Conservation (phyloP, 2,329 filamentous ascomycete genomes). For the Curvularia eragrostidis region DNA sequence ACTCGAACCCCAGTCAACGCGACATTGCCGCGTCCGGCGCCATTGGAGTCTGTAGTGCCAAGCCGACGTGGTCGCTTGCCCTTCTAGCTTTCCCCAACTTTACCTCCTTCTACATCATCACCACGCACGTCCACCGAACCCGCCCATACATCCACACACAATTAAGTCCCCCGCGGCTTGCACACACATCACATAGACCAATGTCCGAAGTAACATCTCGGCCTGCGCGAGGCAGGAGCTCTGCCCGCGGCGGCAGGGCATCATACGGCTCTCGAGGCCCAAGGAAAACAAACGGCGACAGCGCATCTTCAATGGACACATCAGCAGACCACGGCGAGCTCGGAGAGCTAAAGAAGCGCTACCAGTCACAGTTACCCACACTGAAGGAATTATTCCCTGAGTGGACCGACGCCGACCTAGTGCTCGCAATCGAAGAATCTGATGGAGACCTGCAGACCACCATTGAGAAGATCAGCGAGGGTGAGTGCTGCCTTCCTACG, state of each 20-base stretch:
- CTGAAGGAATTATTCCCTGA: constrained; percentile 93
- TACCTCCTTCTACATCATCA: constrained; percentile 45
- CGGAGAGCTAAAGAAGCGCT: constrained; percentile 89
- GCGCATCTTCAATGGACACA: constrained; percentile 65
- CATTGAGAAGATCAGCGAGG: constrained; percentile 80
- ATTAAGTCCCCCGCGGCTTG: constrained; percentile 31
- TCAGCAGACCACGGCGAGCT: constrained; percentile 87
- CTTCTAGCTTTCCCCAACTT: constrained; percentile 42
- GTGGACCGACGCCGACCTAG: constrained; percentile 94
- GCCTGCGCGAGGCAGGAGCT: constrained; percentile 88
- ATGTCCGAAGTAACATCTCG: constrained; percentile 97
- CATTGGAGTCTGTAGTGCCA: constrained; percentile 34
- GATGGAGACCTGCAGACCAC: constrained; percentile 75
- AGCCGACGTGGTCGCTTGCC: constrained; percentile 38
- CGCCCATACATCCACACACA: constrained; percentile 35
- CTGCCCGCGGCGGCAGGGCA: constrained; percentile 82
- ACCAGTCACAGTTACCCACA: constrained; percentile 76
- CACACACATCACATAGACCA: constrained; percentile 54
- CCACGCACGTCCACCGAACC: constrained; percentile 34
- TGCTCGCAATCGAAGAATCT: constrained; percentile 90
- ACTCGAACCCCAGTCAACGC: constrained; percentile 25
- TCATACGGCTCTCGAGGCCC: constrained; percentile 64
- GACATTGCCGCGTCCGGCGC: constrained; percentile 29
- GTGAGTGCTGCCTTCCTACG: constrained; percentile 54
- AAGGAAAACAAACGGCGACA: constrained; percentile 73